These are phyloP conservation scores for Oidium heveae DNA, from an alignment of 2,329 filamentous ascomycete genomes.

Conservation along the genomic window DNA sequence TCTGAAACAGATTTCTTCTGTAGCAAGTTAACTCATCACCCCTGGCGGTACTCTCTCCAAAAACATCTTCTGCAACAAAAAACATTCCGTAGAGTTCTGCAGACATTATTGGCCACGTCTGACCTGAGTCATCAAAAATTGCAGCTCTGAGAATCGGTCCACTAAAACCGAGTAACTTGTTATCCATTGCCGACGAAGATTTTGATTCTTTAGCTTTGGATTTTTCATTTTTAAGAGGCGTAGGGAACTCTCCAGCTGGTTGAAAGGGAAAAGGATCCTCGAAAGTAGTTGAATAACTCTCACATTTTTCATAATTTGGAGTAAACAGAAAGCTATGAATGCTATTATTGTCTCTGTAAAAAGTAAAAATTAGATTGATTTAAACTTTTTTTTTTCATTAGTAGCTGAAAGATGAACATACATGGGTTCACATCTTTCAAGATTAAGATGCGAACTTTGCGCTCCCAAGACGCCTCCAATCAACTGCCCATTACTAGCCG, in stretches of 20 bases:
- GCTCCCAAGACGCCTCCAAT: too few relatives aligned
- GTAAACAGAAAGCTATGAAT: conserved; percentile 20
- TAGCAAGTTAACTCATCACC: conserved; percentile 82
- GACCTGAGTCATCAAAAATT: conserved; percentile 39
- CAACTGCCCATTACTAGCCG: conserved; percentile 7
- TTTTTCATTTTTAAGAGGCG: conserved; percentile 8
- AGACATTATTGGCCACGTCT: conserved; percentile 38
- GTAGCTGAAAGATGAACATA: too few relatives aligned
- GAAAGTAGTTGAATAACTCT: conserved; percentile 33
- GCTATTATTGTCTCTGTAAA: too few relatives aligned
- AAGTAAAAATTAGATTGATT: too few relatives aligned
- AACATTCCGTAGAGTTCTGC: conserved; percentile 75
- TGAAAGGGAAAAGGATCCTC: conserved; percentile 38
- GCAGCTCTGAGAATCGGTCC: conserved; percentile 32
- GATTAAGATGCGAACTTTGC: too few relatives aligned
- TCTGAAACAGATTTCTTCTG: conserved; percentile 81
- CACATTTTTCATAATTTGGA: conserved; percentile 33
- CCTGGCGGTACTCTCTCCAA: conserved; percentile 24
- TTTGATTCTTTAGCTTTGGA: conserved; percentile 4
- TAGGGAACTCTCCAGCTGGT: conserved; percentile 19
- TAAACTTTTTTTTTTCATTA: too few relatives aligned
- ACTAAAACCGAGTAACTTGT: conserved; percentile 53
- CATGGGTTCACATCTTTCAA: too few relatives aligned
- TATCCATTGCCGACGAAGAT: conserved; percentile 21
- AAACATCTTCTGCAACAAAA: conserved; percentile 63